Evolutionary conservation across 768 basidiomycete genomes (phyloP).

Genomic region (Obba rivulosa): DNA sequence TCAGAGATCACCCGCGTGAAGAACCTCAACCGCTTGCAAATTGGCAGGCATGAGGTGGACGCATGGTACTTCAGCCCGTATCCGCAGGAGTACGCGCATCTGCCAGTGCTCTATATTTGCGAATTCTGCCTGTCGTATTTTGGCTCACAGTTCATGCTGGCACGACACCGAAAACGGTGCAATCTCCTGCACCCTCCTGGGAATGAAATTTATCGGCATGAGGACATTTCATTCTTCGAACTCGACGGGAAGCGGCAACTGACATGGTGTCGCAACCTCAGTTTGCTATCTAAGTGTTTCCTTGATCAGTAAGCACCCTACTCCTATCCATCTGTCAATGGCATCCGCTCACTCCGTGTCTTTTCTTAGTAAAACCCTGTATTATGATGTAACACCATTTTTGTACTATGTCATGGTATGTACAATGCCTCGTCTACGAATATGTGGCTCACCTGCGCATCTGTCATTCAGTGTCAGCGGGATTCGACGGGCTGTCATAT

Average conservation of each 20-base stretch:
- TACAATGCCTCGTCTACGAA: slow-evolving; percentile 4
- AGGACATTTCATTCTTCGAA: slow-evolving; percentile 97
- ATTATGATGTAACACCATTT: slow-evolving; percentile 99
- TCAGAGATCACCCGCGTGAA: slow-evolving; percentile 98
- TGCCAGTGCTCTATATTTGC: slow-evolving; percentile 94
- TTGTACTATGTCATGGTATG: slow-evolving; percentile 98
- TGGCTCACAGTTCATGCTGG: slow-evolving; percentile 85
- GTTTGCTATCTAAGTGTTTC: slow-evolving; percentile 95
- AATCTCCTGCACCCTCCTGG: slow-evolving; percentile 92
- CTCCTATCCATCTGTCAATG: not conserved
- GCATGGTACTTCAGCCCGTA: slow-evolving; percentile 99
- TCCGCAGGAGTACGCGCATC: slow-evolving; percentile 95
- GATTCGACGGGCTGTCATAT: slow-evolving; percentile 91
- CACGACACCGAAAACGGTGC: slow-evolving; percentile 88
- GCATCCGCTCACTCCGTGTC: slow-evolving; percentile 10
- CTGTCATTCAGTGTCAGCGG: slow-evolving; percentile 55
- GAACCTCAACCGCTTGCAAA: slow-evolving; percentile 94
- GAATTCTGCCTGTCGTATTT: slow-evolving; percentile 96
- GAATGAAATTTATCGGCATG: slow-evolving; percentile 98
- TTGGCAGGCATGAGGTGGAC: slow-evolving; percentile 94
- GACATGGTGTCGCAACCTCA: slow-evolving; percentile 95
- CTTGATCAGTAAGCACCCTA: slow-evolving; percentile 80
- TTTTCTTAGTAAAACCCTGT: slow-evolving; percentile 81
- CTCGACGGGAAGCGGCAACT: slow-evolving; percentile 95
- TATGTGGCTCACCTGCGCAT: slow-evolving; percentile 1